phyloP scores from a whole-genome alignment of 805 yeast genomes.

The Hanseniaspora taiwanica region DNA sequence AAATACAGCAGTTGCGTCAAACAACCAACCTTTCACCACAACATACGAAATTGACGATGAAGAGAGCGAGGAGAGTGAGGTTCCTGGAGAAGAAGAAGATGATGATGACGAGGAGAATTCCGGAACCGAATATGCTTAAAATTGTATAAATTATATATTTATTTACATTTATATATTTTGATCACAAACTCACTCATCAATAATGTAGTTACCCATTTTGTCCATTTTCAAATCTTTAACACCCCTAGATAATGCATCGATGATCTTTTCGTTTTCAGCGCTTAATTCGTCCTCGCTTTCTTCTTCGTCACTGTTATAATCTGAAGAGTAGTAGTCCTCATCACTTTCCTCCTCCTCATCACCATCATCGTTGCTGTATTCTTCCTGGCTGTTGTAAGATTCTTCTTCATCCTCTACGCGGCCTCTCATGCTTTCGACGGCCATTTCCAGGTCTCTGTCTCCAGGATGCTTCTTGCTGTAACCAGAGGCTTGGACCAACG shows the following conservation, averaged over 20 bases:
- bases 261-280: constrained; percentile 46
- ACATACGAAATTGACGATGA: constrained; percentile 13
- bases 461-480: constrained; percentile 40
- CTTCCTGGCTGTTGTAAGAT: constrained; percentile 37
- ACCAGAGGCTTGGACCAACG: constrained; percentile 88
- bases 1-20: constrained; percentile 12
- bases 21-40: constrained; percentile 20
- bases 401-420: constrained; percentile 24
- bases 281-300: constrained; percentile 24
- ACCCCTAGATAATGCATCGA: constrained; percentile 56
- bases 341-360: constrained; percentile 13
- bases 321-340: constrained; percentile 21
- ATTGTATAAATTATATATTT: background rate
- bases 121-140: constrained; percentile 24
- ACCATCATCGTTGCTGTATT: constrained; percentile 25
- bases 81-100: constrained; percentile 23
- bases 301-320: constrained; percentile 16
- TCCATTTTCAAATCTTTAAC: constrained; percentile 62
- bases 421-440: constrained; percentile 56
- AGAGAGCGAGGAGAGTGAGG: constrained; percentile 14
- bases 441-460: constrained; percentile 59
- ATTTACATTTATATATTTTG: background rate
- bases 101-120: constrained; percentile 27
- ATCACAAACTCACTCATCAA: constrained; percentile 28
- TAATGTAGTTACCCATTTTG: constrained; percentile 66